phyloP scores from a whole-genome alignment of 345 rosid genomes.

The Syzygium grande region DNA sequence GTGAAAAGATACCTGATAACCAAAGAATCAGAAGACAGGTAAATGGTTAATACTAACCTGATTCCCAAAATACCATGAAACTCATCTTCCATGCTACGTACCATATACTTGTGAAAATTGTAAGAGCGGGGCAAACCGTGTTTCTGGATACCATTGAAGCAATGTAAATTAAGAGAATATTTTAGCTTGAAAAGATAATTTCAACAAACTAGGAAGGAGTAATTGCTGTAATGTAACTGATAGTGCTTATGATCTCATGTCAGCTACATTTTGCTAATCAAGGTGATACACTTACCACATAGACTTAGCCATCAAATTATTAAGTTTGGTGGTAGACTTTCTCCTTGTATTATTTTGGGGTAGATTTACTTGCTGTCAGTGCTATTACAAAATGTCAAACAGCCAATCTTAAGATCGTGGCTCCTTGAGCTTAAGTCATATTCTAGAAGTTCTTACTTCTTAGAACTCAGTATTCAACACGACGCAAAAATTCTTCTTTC shows the following conservation, averaged over 20 bases:
- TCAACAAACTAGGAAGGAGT: neutral
- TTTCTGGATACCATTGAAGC: constrained; percentile 41
- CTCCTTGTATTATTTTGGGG: neutral
- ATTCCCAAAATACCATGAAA: constrained; percentile 93
- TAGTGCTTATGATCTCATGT: neutral
- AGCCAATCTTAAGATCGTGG: neutral
- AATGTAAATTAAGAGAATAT: neutral
- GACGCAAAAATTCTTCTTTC: neutral
- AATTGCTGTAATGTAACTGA: neutral
- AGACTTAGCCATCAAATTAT: neutral
- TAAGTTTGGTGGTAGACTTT: neutral
- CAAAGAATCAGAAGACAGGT: neutral
- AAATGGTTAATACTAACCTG: constrained; percentile 32
- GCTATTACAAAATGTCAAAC: neutral
- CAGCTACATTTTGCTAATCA: neutral
- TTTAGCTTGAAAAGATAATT: neutral
- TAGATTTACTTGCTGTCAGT: neutral
- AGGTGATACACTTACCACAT: neutral
- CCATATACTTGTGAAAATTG: constrained; percentile 87
- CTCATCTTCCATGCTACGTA: constrained; percentile 97
- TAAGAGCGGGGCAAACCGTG: constrained; percentile 79
- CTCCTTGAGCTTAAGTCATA: neutral
- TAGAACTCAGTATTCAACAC: neutral
- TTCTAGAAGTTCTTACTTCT: neutral
- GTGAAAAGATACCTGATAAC: neutral